Conservation (phyloP, 2,329 filamentous ascomycete species). For the Cylindrodendrum hubeiense region DNA sequence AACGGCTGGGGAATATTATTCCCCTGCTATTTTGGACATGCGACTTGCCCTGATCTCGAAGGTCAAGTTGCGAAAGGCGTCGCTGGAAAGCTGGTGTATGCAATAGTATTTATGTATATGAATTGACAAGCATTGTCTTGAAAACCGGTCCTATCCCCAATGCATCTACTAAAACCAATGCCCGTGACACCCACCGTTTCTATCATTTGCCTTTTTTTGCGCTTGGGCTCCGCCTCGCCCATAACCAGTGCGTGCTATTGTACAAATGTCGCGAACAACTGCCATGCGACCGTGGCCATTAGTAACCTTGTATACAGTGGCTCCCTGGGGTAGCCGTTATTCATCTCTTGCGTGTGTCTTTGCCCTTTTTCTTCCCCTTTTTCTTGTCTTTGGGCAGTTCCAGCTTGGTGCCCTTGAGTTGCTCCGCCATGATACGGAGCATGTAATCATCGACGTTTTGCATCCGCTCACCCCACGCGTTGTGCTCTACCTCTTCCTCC, state of each 20-base stretch:
- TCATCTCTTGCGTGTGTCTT: conserved; percentile 66
- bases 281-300: conserved; percentile 15
- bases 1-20: conserved; percentile 33
- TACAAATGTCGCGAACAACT: conserved; percentile 22
- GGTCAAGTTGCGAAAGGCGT: conserved; percentile 30
- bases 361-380: conserved; percentile 70
- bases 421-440: conserved; percentile 74
- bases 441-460: conserved; percentile 81
- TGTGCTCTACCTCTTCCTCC: conserved; percentile 62
- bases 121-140: conserved; percentile 22
- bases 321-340: conserved; percentile 19
- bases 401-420: conserved; percentile 69
- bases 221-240: conserved; percentile 3
- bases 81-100: conserved; percentile 29
- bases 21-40: conserved; percentile 34
- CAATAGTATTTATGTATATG: conserved; percentile 31
- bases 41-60: conserved; percentile 27
- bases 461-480: conserved; percentile 70
- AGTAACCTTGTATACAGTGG: conserved; percentile 24
- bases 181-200: conserved; percentile 18
- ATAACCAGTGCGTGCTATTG: conserved; percentile 14
- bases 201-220: conserved; percentile 21
- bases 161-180: conserved; percentile 21
- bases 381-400: conserved; percentile 76
- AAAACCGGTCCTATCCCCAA: conserved; percentile 12